These are phyloP conservation scores for Mortierella sp. DNA, from an alignment of 371 early-diverging fungal genomes.

Conservation along the genomic window DNA sequence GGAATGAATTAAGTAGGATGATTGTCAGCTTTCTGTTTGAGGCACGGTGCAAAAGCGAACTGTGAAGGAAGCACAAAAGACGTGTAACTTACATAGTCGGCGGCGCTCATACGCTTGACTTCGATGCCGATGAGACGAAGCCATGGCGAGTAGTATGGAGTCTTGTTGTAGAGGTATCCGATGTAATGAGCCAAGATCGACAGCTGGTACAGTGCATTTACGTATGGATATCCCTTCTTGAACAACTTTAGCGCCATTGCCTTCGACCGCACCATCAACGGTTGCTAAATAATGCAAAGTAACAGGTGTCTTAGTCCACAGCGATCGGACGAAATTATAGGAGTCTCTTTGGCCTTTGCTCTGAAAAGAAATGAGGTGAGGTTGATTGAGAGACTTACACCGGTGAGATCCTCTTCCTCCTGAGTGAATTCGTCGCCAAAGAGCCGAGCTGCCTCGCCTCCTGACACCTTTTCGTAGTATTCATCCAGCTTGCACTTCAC, in stretches of 20 bases:
- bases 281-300: conserved; percentile 11
- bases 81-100: conserved; percentile 81
- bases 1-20: not conserved
- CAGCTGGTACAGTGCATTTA: conserved; percentile 74
- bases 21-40: not conserved
- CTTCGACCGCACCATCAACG: conserved; percentile 31
- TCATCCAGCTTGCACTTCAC: conserved; percentile 82
- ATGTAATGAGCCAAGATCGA: conserved; percentile 78
- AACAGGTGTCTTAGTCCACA: not conserved
- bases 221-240: conserved; percentile 74
- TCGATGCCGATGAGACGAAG: conserved; percentile 80
- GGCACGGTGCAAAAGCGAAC: not conserved
- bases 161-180: conserved; percentile 85
- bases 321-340: not conserved
- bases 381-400: conserved; percentile 14
- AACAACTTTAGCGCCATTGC: conserved; percentile 63
- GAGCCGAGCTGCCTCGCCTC: conserved; percentile 76
- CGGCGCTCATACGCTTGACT: conserved; percentile 81
- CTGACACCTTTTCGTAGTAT: conserved; percentile 75
- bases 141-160: conserved; percentile 86
- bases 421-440: conserved; percentile 70
- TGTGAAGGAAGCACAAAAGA: not conserved
- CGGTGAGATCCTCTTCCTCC: conserved; percentile 45
- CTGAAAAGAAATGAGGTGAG: not conserved
- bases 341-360: too few relatives aligned